Base-by-base conservation (phyloP, 164 flowering plant species). In the Cinnamomum chago region DNA sequence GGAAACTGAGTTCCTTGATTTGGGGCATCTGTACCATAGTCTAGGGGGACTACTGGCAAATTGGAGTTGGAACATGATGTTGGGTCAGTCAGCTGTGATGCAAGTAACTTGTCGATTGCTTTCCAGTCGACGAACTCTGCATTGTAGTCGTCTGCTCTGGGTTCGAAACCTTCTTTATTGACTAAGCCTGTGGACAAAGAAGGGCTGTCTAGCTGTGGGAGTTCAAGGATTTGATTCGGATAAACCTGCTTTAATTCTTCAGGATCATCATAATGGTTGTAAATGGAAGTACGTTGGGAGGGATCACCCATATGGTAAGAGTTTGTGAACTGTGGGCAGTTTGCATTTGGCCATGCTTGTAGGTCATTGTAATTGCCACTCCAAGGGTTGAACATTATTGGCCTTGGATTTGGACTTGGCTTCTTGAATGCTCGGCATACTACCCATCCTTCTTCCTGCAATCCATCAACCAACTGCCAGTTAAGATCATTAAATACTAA, bases 361-460 rank as follows among this genome's bases (percentile, higher is more conserved):
- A 79, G 74, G 18, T 65, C 73, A 64, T 81, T 81, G 73, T 81
- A 85, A 68, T 77, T 47, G 9, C 79, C 82, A 74, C 79, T 81
- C 89, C 88, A 87, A 2, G 86, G 82, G 65, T 86, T 88, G 15
- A 71, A 84, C 3, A 86, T 84, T 81, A 86, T 84, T 81, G 80
- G 93, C 71, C 82, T 83, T 69, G 86, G 91, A 72, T 78, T 86
- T 5, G 94, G 92, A 66, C 67, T 82, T 23, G 89, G 92, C 83
- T 94, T 94, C 81, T 82, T 92, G 85, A 94, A 94, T 76, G 97
- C 95, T 2, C 98, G 78, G 65, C 98, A 94, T 3, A 94, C 97
- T 24, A 94, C 98, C 98, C 98, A 94, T 77, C 95, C 98, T 87
- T 92, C 98, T 76, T 94, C 98, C 97, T 92, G 89, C 80, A 75